These are phyloP conservation scores for Pseudotsuga menziesii DNA, from an alignment of 75 land plant genomes.

Conservation along the genomic window DNA sequence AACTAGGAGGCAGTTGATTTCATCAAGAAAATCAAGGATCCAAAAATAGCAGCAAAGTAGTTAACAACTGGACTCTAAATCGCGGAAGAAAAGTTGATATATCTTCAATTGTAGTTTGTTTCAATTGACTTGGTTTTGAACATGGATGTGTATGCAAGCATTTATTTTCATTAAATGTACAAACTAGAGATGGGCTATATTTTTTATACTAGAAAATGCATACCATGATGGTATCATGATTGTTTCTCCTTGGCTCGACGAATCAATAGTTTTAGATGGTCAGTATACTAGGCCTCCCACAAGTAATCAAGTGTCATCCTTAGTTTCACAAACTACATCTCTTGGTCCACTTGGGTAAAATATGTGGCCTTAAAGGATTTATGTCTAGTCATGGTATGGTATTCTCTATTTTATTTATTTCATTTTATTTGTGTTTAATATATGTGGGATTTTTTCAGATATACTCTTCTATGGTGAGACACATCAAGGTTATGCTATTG, in stretches of 20 bases:
- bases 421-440: neutral
- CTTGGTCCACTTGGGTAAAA: slow-evolving; percentile 40
- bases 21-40: slow-evolving; percentile 34
- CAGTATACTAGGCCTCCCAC: slow-evolving; percentile 50
- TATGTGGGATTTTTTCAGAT: neutral
- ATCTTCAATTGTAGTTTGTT: slow-evolving; percentile 58
- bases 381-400: slow-evolving; percentile 39
- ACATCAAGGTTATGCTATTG: no score
- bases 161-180: neutral
- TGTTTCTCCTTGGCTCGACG: slow-evolving; percentile 66
- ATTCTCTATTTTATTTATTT: neutral
- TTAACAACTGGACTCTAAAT: slow-evolving; percentile 39
- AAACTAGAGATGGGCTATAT: neutral
- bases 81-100: slow-evolving; percentile 64
- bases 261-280: slow-evolving; percentile 34
- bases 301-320: slow-evolving; percentile 13
- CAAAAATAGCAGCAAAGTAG: slow-evolving; percentile 50
- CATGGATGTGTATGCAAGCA: neutral
- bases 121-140: slow-evolving; percentile 13
- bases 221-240: slow-evolving; percentile 49
- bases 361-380: slow-evolving; percentile 28
- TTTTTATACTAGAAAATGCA: neutral
- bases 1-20: slow-evolving; percentile 53
- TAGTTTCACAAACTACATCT: slow-evolving; percentile 16
- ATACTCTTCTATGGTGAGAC: neutral